These are phyloP conservation scores for Hapsidospora chrysogenum DNA, from an alignment of 495 filamentous ascomycete genomes.

Conservation along the genomic window DNA sequence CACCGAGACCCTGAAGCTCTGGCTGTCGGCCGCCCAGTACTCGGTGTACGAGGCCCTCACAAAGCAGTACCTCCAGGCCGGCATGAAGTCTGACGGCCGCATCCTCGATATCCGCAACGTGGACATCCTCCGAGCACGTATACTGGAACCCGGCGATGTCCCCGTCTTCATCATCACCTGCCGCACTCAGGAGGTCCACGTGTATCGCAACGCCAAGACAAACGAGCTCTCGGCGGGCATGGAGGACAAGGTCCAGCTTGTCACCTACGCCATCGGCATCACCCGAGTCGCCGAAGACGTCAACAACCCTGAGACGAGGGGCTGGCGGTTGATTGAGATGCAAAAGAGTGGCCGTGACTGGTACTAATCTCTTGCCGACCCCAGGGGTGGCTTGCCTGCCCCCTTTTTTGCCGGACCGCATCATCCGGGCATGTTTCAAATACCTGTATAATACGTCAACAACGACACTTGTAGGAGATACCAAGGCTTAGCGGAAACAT, in stretches of 20 bases:
- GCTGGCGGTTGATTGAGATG: conserved; percentile 93
- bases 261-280: conserved; percentile 94
- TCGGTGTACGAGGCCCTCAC: conserved; percentile 86
- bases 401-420: no score
- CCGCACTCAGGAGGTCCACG: conserved; percentile 94
- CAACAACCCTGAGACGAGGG: conserved; percentile 87
- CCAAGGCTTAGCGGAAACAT: no score
- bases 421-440: no score
- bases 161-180: conserved; percentile 95
- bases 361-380: background rate
- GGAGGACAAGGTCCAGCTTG: conserved; percentile 95
- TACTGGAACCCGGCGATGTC: conserved; percentile 92
- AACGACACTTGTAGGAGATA: no score
- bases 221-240: conserved; percentile 86
- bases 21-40: conserved; percentile 90
- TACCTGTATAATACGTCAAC: no score
- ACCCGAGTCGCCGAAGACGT: conserved; percentile 89
- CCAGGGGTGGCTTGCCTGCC: no score
- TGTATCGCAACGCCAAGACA: conserved; percentile 83
- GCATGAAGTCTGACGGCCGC: conserved; percentile 81
- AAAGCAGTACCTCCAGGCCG: conserved; percentile 84
- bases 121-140: conserved; percentile 72
- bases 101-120: conserved; percentile 91
- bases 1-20: conserved; percentile 73
- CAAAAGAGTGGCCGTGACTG: conserved; percentile 97